Percentiles rank a stretch among this genome's conserved stretches.
phyloP scores from a whole-genome alignment of 140 eudicot genomes.

The Cichorium intybus region DNA sequence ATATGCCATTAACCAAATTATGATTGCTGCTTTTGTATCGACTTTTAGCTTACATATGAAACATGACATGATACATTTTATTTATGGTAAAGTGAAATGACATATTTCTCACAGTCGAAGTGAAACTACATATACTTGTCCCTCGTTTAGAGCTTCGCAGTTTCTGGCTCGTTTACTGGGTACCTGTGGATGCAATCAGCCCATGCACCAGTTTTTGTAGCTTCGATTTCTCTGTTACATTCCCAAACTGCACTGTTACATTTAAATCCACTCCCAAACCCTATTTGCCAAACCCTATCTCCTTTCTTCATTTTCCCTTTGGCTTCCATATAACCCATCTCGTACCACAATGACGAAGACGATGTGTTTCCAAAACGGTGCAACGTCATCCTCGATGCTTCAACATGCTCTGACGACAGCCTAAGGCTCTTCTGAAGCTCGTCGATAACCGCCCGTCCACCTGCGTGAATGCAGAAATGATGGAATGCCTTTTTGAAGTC shows the following conservation, averaged over 20 bases:
- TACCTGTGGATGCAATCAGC: slow-evolving; percentile 43
- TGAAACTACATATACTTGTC: neutral
- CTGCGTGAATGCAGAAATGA: slow-evolving; percentile 51
- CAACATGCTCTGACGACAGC: slow-evolving; percentile 37
- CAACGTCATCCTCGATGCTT: slow-evolving; percentile 49
- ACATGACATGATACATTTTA: neutral
- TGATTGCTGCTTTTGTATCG: no score
- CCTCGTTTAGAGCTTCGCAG: slow-evolving; percentile 7
- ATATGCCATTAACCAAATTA: no score
- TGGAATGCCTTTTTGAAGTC: slow-evolving; percentile 43
- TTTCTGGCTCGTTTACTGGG: slow-evolving; percentile 25
- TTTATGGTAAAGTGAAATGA: neutral
- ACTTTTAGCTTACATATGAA: neutral
- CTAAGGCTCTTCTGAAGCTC: slow-evolving; percentile 42
- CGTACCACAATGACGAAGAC: slow-evolving; percentile 50
- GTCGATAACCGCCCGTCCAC: slow-evolving; percentile 52
- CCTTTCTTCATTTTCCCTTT: slow-evolving; percentile 49
- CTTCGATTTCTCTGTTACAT: slow-evolving; percentile 35
- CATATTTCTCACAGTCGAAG: neutral
- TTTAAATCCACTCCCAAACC: slow-evolving; percentile 54
- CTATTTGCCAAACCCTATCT: slow-evolving; percentile 49
- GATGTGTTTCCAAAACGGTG: slow-evolving; percentile 51
- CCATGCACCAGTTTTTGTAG: slow-evolving; percentile 29
- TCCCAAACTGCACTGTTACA: slow-evolving; percentile 53
- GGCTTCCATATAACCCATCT: slow-evolving; percentile 40